A percentile compares a stretch with the other conserved stretches of the same genome.
Conservation (phyloP, 2,329 filamentous ascomycete species). For the Plenodomus lindquistii region DNA sequence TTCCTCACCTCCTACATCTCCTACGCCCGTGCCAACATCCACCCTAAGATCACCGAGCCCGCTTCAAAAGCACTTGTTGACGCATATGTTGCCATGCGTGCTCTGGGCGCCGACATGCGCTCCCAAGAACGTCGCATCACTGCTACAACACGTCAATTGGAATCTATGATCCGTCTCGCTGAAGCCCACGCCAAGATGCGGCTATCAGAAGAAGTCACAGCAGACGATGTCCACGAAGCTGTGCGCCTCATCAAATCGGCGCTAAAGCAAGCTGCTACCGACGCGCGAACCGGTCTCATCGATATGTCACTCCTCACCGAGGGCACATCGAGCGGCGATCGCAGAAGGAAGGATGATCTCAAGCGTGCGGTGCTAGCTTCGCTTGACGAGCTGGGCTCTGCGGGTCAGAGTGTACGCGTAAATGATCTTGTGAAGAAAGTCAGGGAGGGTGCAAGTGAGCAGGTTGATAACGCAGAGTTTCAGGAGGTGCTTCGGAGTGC, state of each 20-base stretch:
- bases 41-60: constrained; percentile 77
- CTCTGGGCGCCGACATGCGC: constrained; percentile 73
- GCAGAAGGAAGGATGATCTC: constrained; percentile 79
- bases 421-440: constrained; percentile 76
- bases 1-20: constrained; percentile 97
- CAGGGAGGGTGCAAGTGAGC: constrained; percentile 58
- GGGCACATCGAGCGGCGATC: constrained; percentile 86
- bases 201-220: constrained; percentile 73
- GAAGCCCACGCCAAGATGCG: constrained; percentile 99
- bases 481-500: constrained; percentile 76
- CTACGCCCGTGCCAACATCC: constrained; percentile 84
- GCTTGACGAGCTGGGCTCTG: constrained; percentile 74
- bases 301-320: constrained; percentile 96
- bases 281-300: constrained; percentile 85
- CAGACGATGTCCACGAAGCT: constrained; percentile 83
- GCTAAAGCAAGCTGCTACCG: constrained; percentile 96
- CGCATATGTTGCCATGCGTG: constrained; percentile 92
- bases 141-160: constrained; percentile 92
- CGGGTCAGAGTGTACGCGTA: constrained; percentile 69
- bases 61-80: constrained; percentile 84
- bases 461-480: constrained; percentile 80
- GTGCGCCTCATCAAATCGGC: constrained; percentile 91
- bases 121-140: constrained; percentile 94
- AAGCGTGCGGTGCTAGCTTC: constrained; percentile 75
- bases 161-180: constrained; percentile 95